Evolutionary conservation across 768 basidiomycete species (phyloP).

Genomic region (Cystofilobasidium bisporidii): DNA sequence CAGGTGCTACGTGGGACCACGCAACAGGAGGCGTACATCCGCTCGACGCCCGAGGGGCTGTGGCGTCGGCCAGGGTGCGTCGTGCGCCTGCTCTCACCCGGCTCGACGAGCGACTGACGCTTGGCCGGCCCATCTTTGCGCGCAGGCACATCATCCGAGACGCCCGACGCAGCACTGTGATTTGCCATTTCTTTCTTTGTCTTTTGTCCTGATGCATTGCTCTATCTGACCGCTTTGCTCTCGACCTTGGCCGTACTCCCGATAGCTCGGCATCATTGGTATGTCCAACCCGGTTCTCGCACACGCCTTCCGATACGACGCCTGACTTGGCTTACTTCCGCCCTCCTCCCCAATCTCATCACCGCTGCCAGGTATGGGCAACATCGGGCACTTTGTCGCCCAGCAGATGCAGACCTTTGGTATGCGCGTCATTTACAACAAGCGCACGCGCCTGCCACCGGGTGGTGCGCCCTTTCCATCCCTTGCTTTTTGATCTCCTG

Average conservation of each 20-base stretch:
- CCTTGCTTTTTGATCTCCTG: too few species aligned
- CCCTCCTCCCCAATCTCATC: too few species aligned
- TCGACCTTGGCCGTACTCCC: slow-evolving; percentile 14
- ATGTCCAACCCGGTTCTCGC: neutral
- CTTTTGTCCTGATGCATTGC: slow-evolving; percentile 3
- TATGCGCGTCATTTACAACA: slow-evolving; percentile 38
- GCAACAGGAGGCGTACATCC: slow-evolving; percentile 3
- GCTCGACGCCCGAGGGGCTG: neutral
- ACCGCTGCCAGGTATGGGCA: slow-evolving; percentile 37
- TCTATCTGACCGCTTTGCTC: slow-evolving; percentile 18
- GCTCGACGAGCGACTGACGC: slow-evolving; percentile 24
- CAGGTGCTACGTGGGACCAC: slow-evolving; percentile 30
- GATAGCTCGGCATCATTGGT: slow-evolving; percentile 39
- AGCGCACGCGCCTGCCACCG: slow-evolving; percentile 32
- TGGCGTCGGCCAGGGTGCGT: slow-evolving; percentile 23
- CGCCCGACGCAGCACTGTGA: slow-evolving; percentile 17
- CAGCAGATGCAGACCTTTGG: slow-evolving; percentile 36
- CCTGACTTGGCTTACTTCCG: neutral
- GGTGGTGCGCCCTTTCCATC: slow-evolving; percentile 24
- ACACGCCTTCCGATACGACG: neutral
- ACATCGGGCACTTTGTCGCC: slow-evolving; percentile 37
- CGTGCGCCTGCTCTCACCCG: neutral
- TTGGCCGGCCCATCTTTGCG: neutral
- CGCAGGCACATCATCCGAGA: slow-evolving; percentile 29
- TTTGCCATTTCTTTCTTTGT: slow-evolving; percentile 26